phyloP scores from a whole-genome alignment of 177 flowering plant species.

The Vitis hybrid region DNA sequence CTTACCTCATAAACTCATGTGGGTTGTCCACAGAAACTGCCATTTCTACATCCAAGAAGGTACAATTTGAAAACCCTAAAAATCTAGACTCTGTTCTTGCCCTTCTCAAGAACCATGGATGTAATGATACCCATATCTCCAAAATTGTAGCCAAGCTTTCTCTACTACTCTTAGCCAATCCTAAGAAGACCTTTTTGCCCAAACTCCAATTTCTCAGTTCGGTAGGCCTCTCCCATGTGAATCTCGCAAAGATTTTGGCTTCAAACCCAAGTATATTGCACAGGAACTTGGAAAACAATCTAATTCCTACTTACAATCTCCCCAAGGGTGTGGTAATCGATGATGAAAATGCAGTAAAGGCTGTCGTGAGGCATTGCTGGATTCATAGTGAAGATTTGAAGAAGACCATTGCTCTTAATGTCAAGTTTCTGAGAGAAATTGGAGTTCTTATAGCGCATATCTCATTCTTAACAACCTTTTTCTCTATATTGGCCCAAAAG shows the following conservation, averaged over 20 bases:
- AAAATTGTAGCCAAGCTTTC: neutral
- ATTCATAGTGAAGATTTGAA: too few species aligned
- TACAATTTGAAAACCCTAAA: neutral
- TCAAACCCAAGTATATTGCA: neutral
- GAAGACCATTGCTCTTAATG: neutral
- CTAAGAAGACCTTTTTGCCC: conserved; percentile 9
- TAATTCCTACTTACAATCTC: neutral
- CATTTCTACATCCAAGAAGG: neutral
- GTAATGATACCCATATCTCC: neutral
- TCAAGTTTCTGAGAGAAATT: too few species aligned
- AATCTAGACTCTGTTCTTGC: neutral
- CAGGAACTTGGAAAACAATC: neutral
- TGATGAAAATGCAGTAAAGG: neutral
- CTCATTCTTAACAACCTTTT: too few species aligned
- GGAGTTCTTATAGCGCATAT: too few species aligned
- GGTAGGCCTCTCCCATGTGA: neutral
- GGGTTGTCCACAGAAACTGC: neutral
- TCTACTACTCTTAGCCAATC: neutral
- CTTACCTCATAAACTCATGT: neutral
- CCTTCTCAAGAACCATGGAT: neutral
- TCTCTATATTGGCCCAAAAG: too few species aligned
- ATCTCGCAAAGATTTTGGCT: neutral
- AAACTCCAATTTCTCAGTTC: neutral
- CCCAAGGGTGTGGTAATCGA: neutral
- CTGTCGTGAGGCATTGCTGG: neutral